Evolutionary conservation across 192 early-diverging fungal species (phyloP).

Genomic region (Rhizophagus clarus): DNA sequence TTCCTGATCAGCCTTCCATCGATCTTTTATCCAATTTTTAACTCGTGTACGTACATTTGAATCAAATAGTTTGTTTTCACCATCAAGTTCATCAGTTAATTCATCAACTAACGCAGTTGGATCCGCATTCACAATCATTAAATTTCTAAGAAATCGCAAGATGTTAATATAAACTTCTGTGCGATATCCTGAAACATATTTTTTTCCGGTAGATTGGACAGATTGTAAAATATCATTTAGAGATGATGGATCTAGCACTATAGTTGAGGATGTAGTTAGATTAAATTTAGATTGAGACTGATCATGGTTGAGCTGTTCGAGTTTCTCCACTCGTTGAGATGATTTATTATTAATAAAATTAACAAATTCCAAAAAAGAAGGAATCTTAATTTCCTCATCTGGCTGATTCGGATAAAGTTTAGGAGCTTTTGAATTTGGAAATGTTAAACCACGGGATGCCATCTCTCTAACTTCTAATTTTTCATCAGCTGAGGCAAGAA

Average conservation of each 20-base stretch:
- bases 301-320: no score
- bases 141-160: conserved; percentile 62
- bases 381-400: conserved; percentile 26
- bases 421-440: conserved; percentile 32
- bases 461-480: conserved; percentile 61
- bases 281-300: no score
- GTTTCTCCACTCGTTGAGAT: background rate
- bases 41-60: conserved; percentile 28
- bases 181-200: conserved; percentile 55
- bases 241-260: no score
- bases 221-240: conserved; percentile 25
- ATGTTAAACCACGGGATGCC: conserved; percentile 51
- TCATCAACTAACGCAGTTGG: conserved; percentile 57
- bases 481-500: conserved; percentile 50
- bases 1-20: conserved; percentile 40
- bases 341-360: conserved; percentile 41
- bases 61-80: conserved; percentile 40
- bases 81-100: conserved; percentile 44
- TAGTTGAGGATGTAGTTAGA: no score
- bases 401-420: conserved; percentile 28
- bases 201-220: conserved; percentile 36
- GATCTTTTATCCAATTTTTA: conserved; percentile 40
- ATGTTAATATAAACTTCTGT: conserved; percentile 66
- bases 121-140: conserved; percentile 61
- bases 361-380: conserved; percentile 42